Conservation (phyloP, 179 eudicot species). For the Gypsophila paniculata region DNA sequence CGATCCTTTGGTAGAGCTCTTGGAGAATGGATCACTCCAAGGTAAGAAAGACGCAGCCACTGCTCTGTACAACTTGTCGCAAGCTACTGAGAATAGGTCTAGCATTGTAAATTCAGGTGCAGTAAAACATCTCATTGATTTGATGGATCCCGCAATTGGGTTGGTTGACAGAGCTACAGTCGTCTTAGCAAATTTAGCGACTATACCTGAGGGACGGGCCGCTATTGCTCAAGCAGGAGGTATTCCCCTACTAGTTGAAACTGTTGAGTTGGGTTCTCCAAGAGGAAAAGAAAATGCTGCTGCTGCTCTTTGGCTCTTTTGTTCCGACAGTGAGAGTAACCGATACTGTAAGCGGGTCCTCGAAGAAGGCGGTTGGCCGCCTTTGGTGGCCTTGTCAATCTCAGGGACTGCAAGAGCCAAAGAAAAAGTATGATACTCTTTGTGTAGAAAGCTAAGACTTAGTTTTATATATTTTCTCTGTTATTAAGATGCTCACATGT, state of each 20-base stretch:
- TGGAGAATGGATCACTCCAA: conserved; percentile 49
- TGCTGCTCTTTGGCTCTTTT: conserved; percentile 55
- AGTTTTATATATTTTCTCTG: background rate
- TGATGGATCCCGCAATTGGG: conserved; percentile 61
- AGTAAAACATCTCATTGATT: conserved; percentile 34
- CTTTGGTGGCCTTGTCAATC: conserved; percentile 48
- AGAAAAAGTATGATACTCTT: conserved; percentile 40
- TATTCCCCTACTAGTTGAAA: conserved; percentile 57
- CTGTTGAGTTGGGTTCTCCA: conserved; percentile 58
- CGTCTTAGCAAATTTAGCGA: conserved; percentile 54
- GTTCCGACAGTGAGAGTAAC: conserved; percentile 37
- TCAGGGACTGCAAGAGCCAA: conserved; percentile 58
- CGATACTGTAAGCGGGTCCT: conserved; percentile 43
- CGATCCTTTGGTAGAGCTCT: conserved; percentile 44
- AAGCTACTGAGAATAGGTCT: conserved; percentile 46
- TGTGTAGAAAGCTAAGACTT: background rate
- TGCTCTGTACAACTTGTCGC: conserved; percentile 53
- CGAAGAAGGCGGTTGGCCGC: conserved; percentile 60
- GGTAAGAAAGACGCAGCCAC: conserved; percentile 67
- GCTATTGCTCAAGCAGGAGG: conserved; percentile 55
- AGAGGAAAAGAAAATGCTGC: conserved; percentile 68
- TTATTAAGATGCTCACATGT: background rate
- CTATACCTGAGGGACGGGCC: conserved; percentile 45
- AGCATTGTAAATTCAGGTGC: conserved; percentile 50
- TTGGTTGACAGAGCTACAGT: conserved; percentile 64